Percentiles rank a stretch among this genome's conserved stretches.
These are phyloP conservation scores for Leptosphaerulina australis DNA, from an alignment of 2,329 filamentous ascomycete genomes.

Conservation along the genomic window DNA sequence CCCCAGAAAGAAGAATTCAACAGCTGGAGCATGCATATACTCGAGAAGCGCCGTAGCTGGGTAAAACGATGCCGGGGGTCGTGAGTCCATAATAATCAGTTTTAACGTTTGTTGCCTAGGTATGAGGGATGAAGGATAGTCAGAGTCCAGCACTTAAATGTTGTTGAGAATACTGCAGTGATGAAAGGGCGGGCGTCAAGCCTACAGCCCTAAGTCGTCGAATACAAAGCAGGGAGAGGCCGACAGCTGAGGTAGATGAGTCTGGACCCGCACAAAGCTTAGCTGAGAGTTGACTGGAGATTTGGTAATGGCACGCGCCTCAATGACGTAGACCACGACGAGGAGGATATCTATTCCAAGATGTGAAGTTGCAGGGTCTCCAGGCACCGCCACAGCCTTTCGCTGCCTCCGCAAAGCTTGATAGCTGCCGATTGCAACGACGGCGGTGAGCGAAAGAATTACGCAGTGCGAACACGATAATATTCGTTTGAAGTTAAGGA, in stretches of 20 bases:
- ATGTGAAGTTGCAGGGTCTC: background rate
- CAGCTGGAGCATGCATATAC: slow-evolving; percentile 42
- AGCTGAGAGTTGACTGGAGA: background rate
- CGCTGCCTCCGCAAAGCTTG: slow-evolving; percentile 4
- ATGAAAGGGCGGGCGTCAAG: background rate
- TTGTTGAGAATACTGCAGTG: background rate
- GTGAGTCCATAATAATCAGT: slow-evolving; percentile 20
- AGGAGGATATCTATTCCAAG: slow-evolving; percentile 1
- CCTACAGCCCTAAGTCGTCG: background rate
- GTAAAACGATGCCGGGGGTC: slow-evolving; percentile 18
- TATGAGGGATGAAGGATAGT: background rate
- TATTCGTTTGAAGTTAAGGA: background rate
- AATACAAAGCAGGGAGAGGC: background rate
- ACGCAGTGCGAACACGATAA: background rate
- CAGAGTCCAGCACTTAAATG: background rate
- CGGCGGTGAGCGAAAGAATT: background rate
- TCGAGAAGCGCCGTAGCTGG: slow-evolving; percentile 38
- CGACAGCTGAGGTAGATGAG: background rate
- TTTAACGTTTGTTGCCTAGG: slow-evolving; percentile 5
- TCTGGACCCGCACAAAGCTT: background rate
- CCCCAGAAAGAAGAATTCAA: slow-evolving; percentile 41
- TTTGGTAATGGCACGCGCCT: background rate
- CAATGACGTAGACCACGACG: background rate
- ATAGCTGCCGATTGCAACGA: background rate
- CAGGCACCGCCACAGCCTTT: slow-evolving; percentile 11